Percentiles rank a stretch among this genome's conserved stretches.
Conservation (phyloP, 352 stramenopile species). For the Pythium dissotocum region DNA sequence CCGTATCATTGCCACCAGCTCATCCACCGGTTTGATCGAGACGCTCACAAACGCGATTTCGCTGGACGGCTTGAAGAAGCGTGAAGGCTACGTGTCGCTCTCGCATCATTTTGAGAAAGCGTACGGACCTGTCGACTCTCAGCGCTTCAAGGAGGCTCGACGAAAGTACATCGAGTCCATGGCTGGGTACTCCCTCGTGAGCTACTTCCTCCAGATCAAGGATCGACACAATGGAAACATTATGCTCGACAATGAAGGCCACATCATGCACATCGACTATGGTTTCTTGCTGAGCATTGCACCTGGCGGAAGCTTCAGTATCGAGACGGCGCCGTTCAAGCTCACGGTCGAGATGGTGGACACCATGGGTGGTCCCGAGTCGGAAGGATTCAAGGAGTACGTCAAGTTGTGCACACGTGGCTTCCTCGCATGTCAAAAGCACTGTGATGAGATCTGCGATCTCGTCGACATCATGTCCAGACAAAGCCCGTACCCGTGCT, state of each 20-base stretch:
- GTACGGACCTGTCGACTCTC: slow-evolving; percentile 89
- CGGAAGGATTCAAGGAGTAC: slow-evolving; percentile 95
- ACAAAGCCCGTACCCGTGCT: slow-evolving; percentile 97
- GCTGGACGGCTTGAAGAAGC: slow-evolving; percentile 97
- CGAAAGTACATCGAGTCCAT: slow-evolving; percentile 97
- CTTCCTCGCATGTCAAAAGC: slow-evolving; percentile 96
- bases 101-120: slow-evolving; percentile 95
- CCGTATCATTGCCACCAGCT: slow-evolving; percentile 95
- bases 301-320: slow-evolving; percentile 97
- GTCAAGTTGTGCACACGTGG: slow-evolving; percentile 96
- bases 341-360: slow-evolving; percentile 99
- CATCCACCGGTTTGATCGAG: slow-evolving; percentile 97
- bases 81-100: slow-evolving; percentile 93
- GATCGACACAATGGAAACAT: slow-evolving; percentile 99
- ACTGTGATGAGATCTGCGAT: slow-evolving; percentile 95
- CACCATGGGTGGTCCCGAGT: slow-evolving; percentile 93
- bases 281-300: slow-evolving; percentile 99
- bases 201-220: slow-evolving; percentile 99
- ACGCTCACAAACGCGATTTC: slow-evolving; percentile 97
- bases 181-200: slow-evolving; percentile 97
- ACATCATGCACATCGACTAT: slow-evolving; percentile 99
- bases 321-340: slow-evolving; percentile 99
- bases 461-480: slow-evolving; percentile 97
- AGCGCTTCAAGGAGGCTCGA: slow-evolving; percentile 91
- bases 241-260: slow-evolving; percentile 98